Base-by-base conservation (phyloP, 345 rosid species). In the Eucalyptus marginata region DNA sequence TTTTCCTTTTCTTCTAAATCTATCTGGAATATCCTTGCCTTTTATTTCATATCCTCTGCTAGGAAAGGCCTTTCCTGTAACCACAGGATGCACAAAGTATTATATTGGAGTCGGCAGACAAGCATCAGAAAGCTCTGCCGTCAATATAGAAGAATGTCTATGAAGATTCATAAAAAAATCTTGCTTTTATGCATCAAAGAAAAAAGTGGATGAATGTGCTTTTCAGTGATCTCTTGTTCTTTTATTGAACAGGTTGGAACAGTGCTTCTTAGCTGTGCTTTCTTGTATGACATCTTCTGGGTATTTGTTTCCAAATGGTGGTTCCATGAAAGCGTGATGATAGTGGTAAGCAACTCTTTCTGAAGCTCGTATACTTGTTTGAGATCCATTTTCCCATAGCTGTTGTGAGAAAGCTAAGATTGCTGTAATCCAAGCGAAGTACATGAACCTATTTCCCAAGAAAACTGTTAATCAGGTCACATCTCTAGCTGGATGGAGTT, bases 301-400 rank as follows among this genome's bases (percentile, higher is more conserved):
- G 99, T 98, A 52, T 96, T 98, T 91, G 95, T 94, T 92, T 97
- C 99, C n/a, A 98, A 98, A 91, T 90, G 94, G 95, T 95, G 94
- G 99, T 97, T 98, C 94, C 95, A 95, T 90, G 99, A 97, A 93
- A 98, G 99, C 79, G 99, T 98, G 90, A 98, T 98, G 99, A 98
- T 98, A 91, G 99, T 95, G 95, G 99, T 97, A 89, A 93, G 98
- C 90, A 90, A 31, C 87, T 52, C 47, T 36, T 50, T 86, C 46
- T 85, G 56, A 54, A 54, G 59, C 66, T 18, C 0, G 10, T 54
- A 13, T 50, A 10, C 64, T 18, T 56, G 10, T 51, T 51, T 20
- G 16, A 31, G 44, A 86, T 86, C 20, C 2, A 16, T 13, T 50
- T 54, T 31, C 47, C n/a, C 47, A 33, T 52, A 86, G 46, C 56